These are phyloP conservation scores for Geosmithia putterillii DNA, from an alignment of 2,329 filamentous ascomycete genomes.

Conservation along the genomic window DNA sequence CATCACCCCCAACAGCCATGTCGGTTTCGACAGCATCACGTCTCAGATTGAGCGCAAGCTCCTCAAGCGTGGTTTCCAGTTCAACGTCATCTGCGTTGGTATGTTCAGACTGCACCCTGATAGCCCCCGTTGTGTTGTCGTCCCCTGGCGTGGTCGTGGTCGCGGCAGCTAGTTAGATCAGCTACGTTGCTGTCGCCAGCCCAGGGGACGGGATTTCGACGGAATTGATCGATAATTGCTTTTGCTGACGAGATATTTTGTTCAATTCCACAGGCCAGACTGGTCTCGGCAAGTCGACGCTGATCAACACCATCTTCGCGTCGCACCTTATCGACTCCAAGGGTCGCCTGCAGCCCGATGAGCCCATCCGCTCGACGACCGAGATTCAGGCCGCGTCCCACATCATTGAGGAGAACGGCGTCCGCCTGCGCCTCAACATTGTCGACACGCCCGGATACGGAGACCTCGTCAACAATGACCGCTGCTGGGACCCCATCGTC, in stretches of 20 bases:
- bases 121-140: neutral
- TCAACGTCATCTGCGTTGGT: slow-evolving; percentile 99
- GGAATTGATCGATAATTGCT: neutral
- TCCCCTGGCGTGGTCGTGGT: neutral
- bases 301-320: slow-evolving; percentile 99
- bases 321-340: slow-evolving; percentile 99
- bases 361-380: slow-evolving; percentile 88
- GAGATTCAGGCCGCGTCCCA: slow-evolving; percentile 97
- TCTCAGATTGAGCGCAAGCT: slow-evolving; percentile 99
- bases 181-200: neutral
- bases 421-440: slow-evolving; percentile 94
- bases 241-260: slow-evolving; percentile 4
- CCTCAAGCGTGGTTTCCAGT: slow-evolving; percentile 98
- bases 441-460: slow-evolving; percentile 98
- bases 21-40: slow-evolving; percentile 99
- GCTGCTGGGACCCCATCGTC: slow-evolving; percentile 99
- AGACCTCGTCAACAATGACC: slow-evolving; percentile 98
- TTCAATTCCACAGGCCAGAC: slow-evolving; percentile 68
- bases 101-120: slow-evolving; percentile 29
- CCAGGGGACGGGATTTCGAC: neutral
- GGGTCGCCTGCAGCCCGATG: slow-evolving; percentile 83
- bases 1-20: slow-evolving; percentile 89
- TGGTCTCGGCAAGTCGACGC: slow-evolving; percentile 93
- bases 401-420: slow-evolving; percentile 98
- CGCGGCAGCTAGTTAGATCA: neutral